Evolutionary conservation across 2,329 filamentous ascomycete species (phyloP).

Genomic region (Decorospora gaudefroyi): DNA sequence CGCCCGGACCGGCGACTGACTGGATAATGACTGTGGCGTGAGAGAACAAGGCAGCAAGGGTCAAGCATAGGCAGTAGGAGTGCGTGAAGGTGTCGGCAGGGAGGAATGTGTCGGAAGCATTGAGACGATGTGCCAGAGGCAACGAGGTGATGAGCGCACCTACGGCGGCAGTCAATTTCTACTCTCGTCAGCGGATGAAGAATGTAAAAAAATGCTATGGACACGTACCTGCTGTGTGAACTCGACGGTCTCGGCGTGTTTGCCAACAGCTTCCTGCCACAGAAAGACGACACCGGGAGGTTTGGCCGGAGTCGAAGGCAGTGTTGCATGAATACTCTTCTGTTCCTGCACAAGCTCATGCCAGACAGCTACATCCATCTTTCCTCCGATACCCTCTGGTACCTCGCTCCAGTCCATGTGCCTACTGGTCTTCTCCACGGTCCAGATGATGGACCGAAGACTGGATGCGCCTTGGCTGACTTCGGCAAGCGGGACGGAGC

Average conservation of each 20-base stretch:
- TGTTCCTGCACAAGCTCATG: slow-evolving; percentile 79
- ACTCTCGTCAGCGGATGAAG: slow-evolving; percentile 13
- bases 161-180: slow-evolving; percentile 87
- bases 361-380: slow-evolving; percentile 86
- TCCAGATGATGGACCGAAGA: slow-evolving; percentile 82
- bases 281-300: slow-evolving; percentile 64
- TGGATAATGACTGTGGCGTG: slow-evolving; percentile 87
- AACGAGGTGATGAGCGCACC: slow-evolving; percentile 77
- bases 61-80: slow-evolving; percentile 77
- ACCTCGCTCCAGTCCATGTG: slow-evolving; percentile 96
- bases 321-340: slow-evolving; percentile 58
- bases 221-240: slow-evolving; percentile 69
- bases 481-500: slow-evolving; percentile 78
- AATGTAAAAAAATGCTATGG: fast-evolving
- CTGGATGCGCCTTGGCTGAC: slow-evolving; percentile 70
- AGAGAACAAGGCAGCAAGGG: slow-evolving; percentile 79
- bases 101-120: slow-evolving; percentile 77
- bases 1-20: slow-evolving; percentile 75
- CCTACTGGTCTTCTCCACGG: slow-evolving; percentile 84
- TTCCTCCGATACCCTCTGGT: slow-evolving; percentile 73
- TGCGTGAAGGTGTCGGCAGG: slow-evolving; percentile 80
- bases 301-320: slow-evolving; percentile 65
- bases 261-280: slow-evolving; percentile 61
- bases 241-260: slow-evolving; percentile 68
- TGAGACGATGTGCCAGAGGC: slow-evolving; percentile 74